Evolutionary conservation across 139 green algal genomes (phyloP).

Genomic region (Picochlorum sp.): DNA sequence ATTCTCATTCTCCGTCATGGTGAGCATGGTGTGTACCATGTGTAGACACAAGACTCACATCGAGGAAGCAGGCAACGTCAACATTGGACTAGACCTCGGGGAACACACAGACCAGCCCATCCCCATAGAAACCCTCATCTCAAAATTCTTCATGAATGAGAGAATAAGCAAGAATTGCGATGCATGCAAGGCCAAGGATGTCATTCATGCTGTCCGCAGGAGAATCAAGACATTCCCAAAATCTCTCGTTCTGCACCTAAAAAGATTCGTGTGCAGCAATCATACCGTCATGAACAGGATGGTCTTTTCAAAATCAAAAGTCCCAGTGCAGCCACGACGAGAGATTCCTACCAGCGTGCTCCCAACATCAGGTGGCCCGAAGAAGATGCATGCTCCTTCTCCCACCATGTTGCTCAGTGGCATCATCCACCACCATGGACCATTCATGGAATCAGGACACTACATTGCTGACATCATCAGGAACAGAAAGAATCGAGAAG

Average conservation of each 20-base stretch:
- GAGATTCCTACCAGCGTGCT: background rate
- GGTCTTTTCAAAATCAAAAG: background rate
- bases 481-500: no score
- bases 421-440: background rate
- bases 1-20: slow-evolving; percentile 30
- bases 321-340: background rate
- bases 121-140: slow-evolving; percentile 19
- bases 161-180: slow-evolving; percentile 53
- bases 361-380: no score
- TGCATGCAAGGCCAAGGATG: slow-evolving; percentile 25
- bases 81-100: slow-evolving; percentile 53
- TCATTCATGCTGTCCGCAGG: slow-evolving; percentile 34
- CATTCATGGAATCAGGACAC: background rate
- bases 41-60: slow-evolving; percentile 28
- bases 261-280: slow-evolving; percentile 40
- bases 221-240: slow-evolving; percentile 43
- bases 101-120: background rate
- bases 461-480: background rate
- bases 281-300: no score
- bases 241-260: slow-evolving; percentile 63
- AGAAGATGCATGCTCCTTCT: no score
- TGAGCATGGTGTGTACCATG: slow-evolving; percentile 27
- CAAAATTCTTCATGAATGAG: slow-evolving; percentile 42
- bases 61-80: slow-evolving; percentile 42
- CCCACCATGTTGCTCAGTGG: background rate